These are phyloP conservation scores for Achaetomium macrosporum DNA, from an alignment of 2,329 filamentous ascomycete genomes.

Conservation along the genomic window DNA sequence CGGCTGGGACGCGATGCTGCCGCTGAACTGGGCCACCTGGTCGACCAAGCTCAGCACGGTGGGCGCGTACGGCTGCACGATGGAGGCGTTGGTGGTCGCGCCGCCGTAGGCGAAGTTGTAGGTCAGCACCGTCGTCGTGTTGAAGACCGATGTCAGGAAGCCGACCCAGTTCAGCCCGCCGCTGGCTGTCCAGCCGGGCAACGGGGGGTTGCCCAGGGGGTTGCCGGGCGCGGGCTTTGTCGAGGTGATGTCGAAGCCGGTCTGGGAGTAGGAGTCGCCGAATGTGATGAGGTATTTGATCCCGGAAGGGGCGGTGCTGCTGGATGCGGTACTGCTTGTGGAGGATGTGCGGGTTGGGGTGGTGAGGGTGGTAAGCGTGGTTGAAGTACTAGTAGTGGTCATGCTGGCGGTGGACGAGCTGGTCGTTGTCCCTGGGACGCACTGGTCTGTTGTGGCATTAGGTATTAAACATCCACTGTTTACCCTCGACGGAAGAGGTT, in stretches of 20 bases:
- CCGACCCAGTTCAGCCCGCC: constrained; percentile 46
- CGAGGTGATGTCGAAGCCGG: constrained; percentile 46
- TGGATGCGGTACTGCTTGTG: constrained; percentile 7
- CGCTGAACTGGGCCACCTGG: constrained; percentile 41
- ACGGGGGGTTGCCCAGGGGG: constrained; percentile 55
- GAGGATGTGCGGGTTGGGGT: constrained; percentile 9
- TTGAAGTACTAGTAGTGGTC: not conserved
- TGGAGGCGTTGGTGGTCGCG: constrained; percentile 42
- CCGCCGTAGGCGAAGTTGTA: constrained; percentile 49
- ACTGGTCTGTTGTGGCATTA: constrained; percentile 16
- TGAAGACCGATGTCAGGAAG: constrained; percentile 38
- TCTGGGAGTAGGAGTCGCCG: constrained; percentile 56
- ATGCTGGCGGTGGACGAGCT: not conserved
- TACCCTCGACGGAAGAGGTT: not conserved
- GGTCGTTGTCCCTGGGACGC: constrained; percentile 13
- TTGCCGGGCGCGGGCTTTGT: constrained; percentile 47
- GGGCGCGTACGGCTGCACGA: constrained; percentile 43
- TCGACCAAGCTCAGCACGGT: constrained; percentile 47
- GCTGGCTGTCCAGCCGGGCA: constrained; percentile 42
- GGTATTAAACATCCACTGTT: not conserved
- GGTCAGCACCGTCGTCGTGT: constrained; percentile 36
- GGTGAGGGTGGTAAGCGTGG: constrained; percentile 4
- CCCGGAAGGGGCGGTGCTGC: not conserved
- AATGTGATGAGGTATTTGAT: constrained; percentile 38
- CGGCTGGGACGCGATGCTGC: constrained; percentile 30